Percentiles rank a stretch among this genome's conserved stretches.
phyloP scores from a whole-genome alignment of 2,329 filamentous ascomycete species.

The Ceratocystis colombiana region DNA sequence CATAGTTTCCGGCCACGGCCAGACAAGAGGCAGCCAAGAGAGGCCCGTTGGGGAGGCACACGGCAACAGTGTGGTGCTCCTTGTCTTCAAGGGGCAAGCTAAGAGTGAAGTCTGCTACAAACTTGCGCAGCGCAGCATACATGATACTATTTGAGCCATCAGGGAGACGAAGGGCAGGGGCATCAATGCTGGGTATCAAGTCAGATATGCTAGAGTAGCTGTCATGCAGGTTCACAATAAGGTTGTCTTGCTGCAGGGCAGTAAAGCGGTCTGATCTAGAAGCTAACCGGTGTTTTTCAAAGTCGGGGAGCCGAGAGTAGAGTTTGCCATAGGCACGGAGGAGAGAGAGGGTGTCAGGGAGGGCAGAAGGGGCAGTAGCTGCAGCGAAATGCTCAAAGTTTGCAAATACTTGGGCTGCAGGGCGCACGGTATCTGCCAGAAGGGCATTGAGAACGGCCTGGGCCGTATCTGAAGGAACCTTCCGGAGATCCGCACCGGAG shows the following conservation, averaged over 20 bases:
- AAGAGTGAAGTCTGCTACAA: constrained; percentile 33
- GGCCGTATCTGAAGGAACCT: constrained; percentile 9
- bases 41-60: constrained; percentile 45
- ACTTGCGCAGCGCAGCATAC: constrained; percentile 31
- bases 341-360: constrained; percentile 17
- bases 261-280: neutral
- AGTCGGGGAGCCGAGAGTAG: constrained; percentile 15
- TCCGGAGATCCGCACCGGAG: neutral
- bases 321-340: constrained; percentile 22
- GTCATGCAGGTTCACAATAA: constrained; percentile 29
- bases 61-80: constrained; percentile 39
- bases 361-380: neutral
- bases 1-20: constrained; percentile 42
- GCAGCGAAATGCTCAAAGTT: constrained; percentile 13
- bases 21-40: constrained; percentile 43
- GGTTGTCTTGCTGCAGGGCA: constrained; percentile 22
- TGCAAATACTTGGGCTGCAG: neutral
- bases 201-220: constrained; percentile 36
- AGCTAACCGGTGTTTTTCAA: constrained; percentile 13
- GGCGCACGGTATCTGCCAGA: neutral
- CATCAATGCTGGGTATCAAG: constrained; percentile 30
- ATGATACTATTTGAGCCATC: constrained; percentile 30
- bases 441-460: constrained; percentile 8
- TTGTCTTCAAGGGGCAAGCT: constrained; percentile 26
- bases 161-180: constrained; percentile 31